These are phyloP conservation scores for Aechmea fasciata DNA, from an alignment of 176 grass and related monocot genomes.

Conservation along the genomic window DNA sequence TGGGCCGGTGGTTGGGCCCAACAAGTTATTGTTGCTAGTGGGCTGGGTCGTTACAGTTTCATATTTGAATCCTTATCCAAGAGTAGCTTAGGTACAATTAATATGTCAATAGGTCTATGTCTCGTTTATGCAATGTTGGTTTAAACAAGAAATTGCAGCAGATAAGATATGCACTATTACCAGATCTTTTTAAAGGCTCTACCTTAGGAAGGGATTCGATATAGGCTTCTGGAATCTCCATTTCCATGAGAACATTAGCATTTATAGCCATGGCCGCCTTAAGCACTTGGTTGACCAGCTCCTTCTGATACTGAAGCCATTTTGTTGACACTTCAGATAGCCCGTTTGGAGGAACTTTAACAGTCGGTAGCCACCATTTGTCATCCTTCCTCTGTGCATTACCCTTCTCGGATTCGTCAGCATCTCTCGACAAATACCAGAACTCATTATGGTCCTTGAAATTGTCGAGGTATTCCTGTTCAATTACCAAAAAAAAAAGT, in stretches of 20 bases:
- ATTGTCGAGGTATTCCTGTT: slow-evolving; percentile 79
- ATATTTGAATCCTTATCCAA: neutral
- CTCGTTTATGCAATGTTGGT: too few species aligned
- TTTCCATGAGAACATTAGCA: slow-evolving; percentile 92
- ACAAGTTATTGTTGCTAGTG: too few species aligned
- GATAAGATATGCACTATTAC: neutral
- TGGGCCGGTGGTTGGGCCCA: too few species aligned
- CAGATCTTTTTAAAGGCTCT: neutral
- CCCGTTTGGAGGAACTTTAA: slow-evolving; percentile 56
- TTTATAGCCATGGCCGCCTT: slow-evolving; percentile 98
- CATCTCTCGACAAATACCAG: slow-evolving; percentile 75
- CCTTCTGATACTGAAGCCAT: slow-evolving; percentile 67
- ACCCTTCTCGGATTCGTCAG: slow-evolving; percentile 45
- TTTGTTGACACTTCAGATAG: slow-evolving; percentile 40
- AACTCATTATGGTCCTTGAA: slow-evolving; percentile 82
- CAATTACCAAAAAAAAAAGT: neutral
- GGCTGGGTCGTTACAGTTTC: too few species aligned
- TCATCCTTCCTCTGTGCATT: slow-evolving; percentile 46
- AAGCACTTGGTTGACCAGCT: slow-evolving; percentile 85
- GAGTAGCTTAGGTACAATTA: too few species aligned
- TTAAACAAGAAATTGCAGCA: too few species aligned
- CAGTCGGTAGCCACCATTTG: slow-evolving; percentile 94
- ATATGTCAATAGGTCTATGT: too few species aligned
- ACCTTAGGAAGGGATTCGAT: slow-evolving; percentile 83
- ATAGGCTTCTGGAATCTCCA: slow-evolving; percentile 78